These are phyloP conservation scores for Fraxinus anomala DNA, from an alignment of 257 asterid genomes.

Conservation along the genomic window DNA sequence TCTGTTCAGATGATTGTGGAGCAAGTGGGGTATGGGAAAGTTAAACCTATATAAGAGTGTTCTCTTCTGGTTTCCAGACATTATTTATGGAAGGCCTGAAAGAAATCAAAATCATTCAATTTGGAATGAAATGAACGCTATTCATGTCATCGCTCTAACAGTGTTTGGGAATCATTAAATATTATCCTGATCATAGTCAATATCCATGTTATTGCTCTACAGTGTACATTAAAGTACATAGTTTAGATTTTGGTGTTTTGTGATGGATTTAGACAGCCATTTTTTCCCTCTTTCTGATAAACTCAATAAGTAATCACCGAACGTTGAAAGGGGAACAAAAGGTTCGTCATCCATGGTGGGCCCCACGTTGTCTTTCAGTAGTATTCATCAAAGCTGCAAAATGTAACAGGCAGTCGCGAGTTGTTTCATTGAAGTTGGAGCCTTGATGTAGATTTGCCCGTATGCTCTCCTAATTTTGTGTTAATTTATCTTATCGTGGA, in stretches of 20 bases:
- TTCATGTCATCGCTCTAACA: not conserved
- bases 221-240: not conserved
- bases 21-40: no score
- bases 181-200: not conserved
- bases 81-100: not conserved
- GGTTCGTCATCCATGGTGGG: conserved; percentile 97
- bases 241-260: not conserved
- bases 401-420: conserved; percentile 90
- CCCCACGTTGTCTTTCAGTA: conserved; percentile 73
- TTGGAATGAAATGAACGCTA: not conserved
- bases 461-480: conserved; percentile 10
- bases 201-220: not conserved
- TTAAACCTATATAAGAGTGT: not conserved
- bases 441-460: conserved; percentile 59
- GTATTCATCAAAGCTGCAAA: conserved; percentile 73
- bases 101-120: not conserved
- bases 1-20: not conserved
- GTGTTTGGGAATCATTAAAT: no score
- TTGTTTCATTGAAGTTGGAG: conserved; percentile 94
- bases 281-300: conserved; percentile 6
- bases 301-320: no score
- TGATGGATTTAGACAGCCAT: not conserved
- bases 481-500: not conserved
- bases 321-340: conserved; percentile 99
- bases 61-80: not conserved